These are phyloP conservation scores for Vachellia collinsii DNA, from an alignment of 306 rosid genomes.

Conservation along the genomic window DNA sequence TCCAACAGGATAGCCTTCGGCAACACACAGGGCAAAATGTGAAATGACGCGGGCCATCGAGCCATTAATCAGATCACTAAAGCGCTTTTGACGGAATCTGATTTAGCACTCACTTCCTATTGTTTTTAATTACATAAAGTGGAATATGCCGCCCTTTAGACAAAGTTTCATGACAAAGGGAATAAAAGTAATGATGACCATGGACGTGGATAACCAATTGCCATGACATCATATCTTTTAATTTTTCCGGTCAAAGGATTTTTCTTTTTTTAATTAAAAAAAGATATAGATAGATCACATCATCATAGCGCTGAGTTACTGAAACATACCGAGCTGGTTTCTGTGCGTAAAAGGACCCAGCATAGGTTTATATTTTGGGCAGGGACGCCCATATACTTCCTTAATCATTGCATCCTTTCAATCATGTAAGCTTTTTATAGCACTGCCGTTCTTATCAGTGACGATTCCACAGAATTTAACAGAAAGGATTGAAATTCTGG, in stretches of 20 bases:
- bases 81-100: constrained; percentile 42
- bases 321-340: constrained; percentile 42
- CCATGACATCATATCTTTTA: background rate
- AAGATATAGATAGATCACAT: background rate
- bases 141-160: constrained; percentile 54
- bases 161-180: constrained; percentile 43
- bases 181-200: constrained; percentile 47
- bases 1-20: constrained; percentile 34
- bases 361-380: constrained; percentile 37
- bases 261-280: background rate
- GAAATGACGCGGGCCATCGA: constrained; percentile 15
- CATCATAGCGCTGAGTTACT: constrained; percentile 23
- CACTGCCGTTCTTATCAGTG: constrained; percentile 32
- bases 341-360: constrained; percentile 36
- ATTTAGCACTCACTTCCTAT: constrained; percentile 35
- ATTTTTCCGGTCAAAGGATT: constrained; percentile 37
- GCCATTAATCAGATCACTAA: constrained; percentile 35
- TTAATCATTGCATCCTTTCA: constrained; percentile 34
- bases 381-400: constrained; percentile 22
- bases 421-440: constrained; percentile 23
- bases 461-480: constrained; percentile 16
- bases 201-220: constrained; percentile 12
- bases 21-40: constrained; percentile 35
- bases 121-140: constrained; percentile 37
- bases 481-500: constrained; percentile 27